Conservation (phyloP, 192 early-diverging fungal species). For the Umbelopsis vinacea region DNA sequence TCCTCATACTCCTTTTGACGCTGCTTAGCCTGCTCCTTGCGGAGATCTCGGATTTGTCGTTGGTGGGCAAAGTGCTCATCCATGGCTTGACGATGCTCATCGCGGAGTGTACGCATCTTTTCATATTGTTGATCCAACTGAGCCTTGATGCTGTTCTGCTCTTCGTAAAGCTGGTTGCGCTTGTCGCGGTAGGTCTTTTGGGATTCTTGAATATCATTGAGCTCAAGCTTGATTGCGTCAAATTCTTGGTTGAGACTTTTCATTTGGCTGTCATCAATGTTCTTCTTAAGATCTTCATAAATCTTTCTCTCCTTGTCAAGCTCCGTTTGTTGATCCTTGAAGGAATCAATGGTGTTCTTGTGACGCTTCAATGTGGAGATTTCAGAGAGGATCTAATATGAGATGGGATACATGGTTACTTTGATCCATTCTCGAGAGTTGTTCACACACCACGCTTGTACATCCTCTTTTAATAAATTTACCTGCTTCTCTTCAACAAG, state of each 20-base stretch:
- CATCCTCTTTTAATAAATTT: conserved; percentile 2
- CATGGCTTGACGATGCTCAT: conserved; percentile 72
- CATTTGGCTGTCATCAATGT: conserved; percentile 67
- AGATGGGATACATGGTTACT: conserved; percentile 15
- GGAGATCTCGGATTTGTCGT: conserved; percentile 67
- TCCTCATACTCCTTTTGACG: conserved; percentile 67
- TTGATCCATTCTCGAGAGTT: no score
- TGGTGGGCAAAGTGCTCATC: conserved; percentile 77
- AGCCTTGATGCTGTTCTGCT: conserved; percentile 73
- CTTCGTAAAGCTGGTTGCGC: conserved; percentile 68
- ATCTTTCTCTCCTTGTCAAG: conserved; percentile 61
- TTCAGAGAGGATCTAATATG: conserved; percentile 71
- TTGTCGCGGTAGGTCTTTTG: conserved; percentile 66
- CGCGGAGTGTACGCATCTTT: conserved; percentile 66
- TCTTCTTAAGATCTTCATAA: conserved; percentile 68
- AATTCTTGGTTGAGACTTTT: conserved; percentile 70
- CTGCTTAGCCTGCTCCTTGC: conserved; percentile 70
- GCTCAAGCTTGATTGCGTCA: conserved; percentile 72
- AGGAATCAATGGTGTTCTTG: conserved; percentile 70
- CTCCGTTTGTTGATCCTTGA: conserved; percentile 57
- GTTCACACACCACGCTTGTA: background rate
- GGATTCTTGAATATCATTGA: conserved; percentile 65
- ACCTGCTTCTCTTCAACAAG: conserved; percentile 87
- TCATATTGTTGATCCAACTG: conserved; percentile 74
- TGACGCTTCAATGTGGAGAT: conserved; percentile 78